Evolutionary conservation across 305 asterid genomes (phyloP).

Genomic region (Fraxinus greggii): DNA sequence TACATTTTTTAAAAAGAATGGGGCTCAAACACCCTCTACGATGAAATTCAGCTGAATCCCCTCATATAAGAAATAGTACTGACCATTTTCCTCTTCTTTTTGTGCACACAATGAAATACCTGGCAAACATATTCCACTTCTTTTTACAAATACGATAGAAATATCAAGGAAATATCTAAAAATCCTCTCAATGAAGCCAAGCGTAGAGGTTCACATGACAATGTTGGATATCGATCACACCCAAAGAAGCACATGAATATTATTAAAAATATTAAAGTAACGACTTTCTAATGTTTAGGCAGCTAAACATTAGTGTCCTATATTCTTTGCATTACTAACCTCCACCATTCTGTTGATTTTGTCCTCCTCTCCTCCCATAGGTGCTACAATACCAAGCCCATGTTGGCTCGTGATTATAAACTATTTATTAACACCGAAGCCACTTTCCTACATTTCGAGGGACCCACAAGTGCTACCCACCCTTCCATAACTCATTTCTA

Average conservation of each 20-base stretch:
- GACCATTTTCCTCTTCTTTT: background rate
- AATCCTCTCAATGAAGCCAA: conserved; percentile 1
- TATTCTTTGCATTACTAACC: background rate
- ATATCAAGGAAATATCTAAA: background rate
- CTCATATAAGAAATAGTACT: background rate
- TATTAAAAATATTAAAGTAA: background rate
- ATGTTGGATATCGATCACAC: background rate
- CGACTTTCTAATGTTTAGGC: background rate
- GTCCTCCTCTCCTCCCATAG: background rate
- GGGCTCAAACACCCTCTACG: background rate
- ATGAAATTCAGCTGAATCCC: background rate
- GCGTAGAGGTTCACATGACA: background rate
- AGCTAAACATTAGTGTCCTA: background rate
- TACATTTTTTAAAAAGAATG: background rate
- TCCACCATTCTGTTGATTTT: background rate
- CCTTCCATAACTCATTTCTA: background rate
- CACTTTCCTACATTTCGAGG: background rate
- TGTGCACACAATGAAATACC: background rate
- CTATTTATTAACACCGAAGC: background rate
- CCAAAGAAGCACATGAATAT: background rate
- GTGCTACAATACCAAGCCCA: background rate
- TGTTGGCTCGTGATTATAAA: background rate
- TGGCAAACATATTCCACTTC: background rate
- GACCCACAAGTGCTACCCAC: background rate
- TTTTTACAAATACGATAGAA: background rate